Evolutionary conservation across 1,284 basidiomycete species (phyloP).

Genomic region (Exobasidium cylindrosporum): DNA sequence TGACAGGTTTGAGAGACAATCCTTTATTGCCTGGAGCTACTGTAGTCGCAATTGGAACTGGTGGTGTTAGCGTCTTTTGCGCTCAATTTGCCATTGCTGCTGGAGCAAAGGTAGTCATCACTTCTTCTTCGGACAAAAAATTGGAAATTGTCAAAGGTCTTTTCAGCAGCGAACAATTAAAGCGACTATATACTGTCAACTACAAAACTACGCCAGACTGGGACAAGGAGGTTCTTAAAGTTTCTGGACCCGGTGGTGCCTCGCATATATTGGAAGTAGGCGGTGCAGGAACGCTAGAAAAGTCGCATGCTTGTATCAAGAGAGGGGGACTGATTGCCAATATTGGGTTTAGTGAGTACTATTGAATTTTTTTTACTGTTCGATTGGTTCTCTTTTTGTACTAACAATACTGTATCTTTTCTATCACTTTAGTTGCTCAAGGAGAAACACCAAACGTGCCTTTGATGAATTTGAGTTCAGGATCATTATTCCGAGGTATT

Average conservation of each 20-base stretch:
- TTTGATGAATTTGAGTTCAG: slow-evolving; percentile 21
- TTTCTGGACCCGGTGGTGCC: slow-evolving; percentile 62
- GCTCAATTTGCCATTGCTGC: slow-evolving; percentile 63
- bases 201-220: slow-evolving; percentile 63
- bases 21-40: slow-evolving; percentile 58
- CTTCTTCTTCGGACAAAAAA: slow-evolving; percentile 66
- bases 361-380: too few species aligned
- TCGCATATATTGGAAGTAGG: slow-evolving; percentile 64
- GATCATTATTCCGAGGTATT: slow-evolving; percentile 55
- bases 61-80: slow-evolving; percentile 63
- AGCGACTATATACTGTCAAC: slow-evolving; percentile 56
- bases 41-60: slow-evolving; percentile 64
- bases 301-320: slow-evolving; percentile 58
- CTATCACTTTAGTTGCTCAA: slow-evolving; percentile 6
- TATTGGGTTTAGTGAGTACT: too few species aligned
- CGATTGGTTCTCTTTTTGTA: background rate
- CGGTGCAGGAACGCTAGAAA: slow-evolving; percentile 61
- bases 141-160: slow-evolving; percentile 50
- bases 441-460: slow-evolving; percentile 27
- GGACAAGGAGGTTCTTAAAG: slow-evolving; percentile 61
- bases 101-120: slow-evolving; percentile 64
- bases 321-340: slow-evolving; percentile 60
- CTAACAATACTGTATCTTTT: slow-evolving; percentile 11
- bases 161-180: slow-evolving; percentile 36
- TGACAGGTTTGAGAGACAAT: slow-evolving; percentile 58